phyloP scores from a whole-genome alignment of 495 filamentous ascomycete genomes.

The Jackrogersella minutella region DNA sequence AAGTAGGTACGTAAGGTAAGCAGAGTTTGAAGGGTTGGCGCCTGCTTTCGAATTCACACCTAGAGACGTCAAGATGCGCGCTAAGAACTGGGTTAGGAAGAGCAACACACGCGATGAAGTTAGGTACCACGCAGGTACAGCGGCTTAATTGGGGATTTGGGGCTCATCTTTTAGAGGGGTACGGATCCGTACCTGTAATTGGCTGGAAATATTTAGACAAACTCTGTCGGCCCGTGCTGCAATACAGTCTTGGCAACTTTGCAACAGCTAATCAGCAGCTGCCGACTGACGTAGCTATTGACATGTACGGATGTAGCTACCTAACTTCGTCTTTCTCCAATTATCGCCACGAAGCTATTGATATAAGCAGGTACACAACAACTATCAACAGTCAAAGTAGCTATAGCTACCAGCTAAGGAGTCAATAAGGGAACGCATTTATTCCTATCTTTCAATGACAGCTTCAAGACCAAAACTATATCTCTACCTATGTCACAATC shows the following conservation, averaged over 20 bases:
- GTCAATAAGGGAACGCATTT: not conserved
- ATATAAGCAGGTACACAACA: conserved; percentile 8
- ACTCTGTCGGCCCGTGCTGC: not conserved
- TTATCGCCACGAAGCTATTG: not conserved
- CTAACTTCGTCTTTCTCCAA: conserved; percentile 16
- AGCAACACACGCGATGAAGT: conserved; percentile 18
- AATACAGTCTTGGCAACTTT: conserved; percentile 7
- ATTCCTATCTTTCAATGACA: not conserved
- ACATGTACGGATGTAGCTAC: conserved; percentile 5
- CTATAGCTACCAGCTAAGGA: not conserved
- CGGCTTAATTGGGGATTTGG: conserved; percentile 10
- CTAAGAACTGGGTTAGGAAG: too few relatives aligned
- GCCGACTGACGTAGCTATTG: conserved; percentile 29
- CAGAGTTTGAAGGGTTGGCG: not conserved
- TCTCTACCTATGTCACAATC: not conserved
- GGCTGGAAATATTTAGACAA: not conserved
- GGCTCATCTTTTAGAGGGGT: not conserved
- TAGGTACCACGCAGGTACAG: not conserved
- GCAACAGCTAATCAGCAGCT: conserved; percentile 22
- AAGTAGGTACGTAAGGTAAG: not conserved
- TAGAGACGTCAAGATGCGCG: not conserved
- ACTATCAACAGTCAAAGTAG: conserved; percentile 5
- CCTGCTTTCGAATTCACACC: not conserved
- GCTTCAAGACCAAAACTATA: conserved; percentile 1
- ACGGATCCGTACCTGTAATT: not conserved